Percentiles rank a stretch among this genome's conserved stretches.
phyloP scores from a whole-genome alignment of 163 green algal genomes.

The Chloromonas sp. region DNA sequence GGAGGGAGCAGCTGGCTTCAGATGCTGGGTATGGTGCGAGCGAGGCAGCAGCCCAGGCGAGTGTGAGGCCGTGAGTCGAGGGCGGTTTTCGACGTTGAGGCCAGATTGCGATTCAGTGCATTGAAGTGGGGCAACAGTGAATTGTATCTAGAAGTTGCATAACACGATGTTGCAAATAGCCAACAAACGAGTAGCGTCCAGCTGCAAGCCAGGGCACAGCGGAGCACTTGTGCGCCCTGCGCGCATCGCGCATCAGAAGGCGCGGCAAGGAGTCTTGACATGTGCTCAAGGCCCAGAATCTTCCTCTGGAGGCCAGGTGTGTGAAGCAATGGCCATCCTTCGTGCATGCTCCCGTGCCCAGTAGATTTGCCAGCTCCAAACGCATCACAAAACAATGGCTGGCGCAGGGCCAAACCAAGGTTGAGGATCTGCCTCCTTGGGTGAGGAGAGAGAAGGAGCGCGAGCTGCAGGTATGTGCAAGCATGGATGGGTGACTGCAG shows the following conservation, averaged over 20 bases:
- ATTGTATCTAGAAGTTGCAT: too few relatives aligned
- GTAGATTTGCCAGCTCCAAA: not conserved
- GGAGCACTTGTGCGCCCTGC: not conserved
- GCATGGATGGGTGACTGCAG: not conserved
- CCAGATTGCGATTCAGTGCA: too few relatives aligned
- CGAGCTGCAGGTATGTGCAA: slow-evolving; percentile 28
- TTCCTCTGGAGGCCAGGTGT: not conserved
- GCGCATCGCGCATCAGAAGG: not conserved
- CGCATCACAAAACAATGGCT: not conserved
- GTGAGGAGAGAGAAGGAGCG: slow-evolving; percentile 45
- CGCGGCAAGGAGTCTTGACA: not conserved
- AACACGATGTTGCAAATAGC: too few relatives aligned
- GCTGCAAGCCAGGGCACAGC: too few relatives aligned
- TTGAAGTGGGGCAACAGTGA: too few relatives aligned
- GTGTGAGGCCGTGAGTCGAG: too few relatives aligned
- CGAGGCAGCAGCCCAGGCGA: too few relatives aligned
- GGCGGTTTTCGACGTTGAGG: too few relatives aligned
- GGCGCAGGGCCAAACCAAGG: not conserved
- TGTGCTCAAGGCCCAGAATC: too few relatives aligned
- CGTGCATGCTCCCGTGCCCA: not conserved
- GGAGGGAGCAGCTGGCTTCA: too few relatives aligned
- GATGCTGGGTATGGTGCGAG: too few relatives aligned
- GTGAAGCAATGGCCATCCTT: not conserved
- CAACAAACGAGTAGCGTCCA: too few relatives aligned
- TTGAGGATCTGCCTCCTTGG: slow-evolving; percentile 36